These are phyloP conservation scores for Aschersonia sp. DNA, from an alignment of 2,329 filamentous ascomycete genomes.

Conservation along the genomic window DNA sequence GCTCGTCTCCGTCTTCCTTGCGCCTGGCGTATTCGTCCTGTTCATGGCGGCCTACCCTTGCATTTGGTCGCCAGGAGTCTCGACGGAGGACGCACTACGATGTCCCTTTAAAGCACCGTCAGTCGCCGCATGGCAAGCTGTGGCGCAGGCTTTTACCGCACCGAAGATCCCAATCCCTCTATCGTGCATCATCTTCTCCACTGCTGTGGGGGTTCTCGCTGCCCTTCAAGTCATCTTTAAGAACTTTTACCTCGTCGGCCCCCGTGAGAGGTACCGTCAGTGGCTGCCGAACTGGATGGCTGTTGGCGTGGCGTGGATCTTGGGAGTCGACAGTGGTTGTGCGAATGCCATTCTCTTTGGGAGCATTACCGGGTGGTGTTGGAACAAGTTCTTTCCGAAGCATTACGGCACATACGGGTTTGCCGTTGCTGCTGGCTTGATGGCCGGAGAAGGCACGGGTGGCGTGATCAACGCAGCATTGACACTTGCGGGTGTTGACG, in stretches of 20 bases:
- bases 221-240: conserved; percentile 35
- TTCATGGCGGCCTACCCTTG: conserved; percentile 57
- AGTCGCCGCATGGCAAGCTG: conserved; percentile 51
- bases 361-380: conserved; percentile 34
- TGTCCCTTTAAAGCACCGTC: conserved; percentile 50
- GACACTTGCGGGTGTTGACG: conserved; percentile 19
- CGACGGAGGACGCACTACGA: conserved; percentile 14
- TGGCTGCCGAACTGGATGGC: conserved; percentile 51
- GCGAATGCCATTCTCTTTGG: conserved; percentile 45
- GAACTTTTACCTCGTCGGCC: conserved; percentile 37
- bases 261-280: conserved; percentile 36
- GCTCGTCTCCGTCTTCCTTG: conserved; percentile 49
- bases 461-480: conserved; percentile 43
- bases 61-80: conserved; percentile 34
- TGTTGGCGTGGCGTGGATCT: conserved; percentile 42
- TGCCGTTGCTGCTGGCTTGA: conserved; percentile 44
- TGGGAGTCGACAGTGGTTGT: conserved; percentile 38
- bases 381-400: conserved; percentile 35
- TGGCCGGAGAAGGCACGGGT: conserved; percentile 48
- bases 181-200: conserved; percentile 40
- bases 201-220: conserved; percentile 36
- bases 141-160: conserved; percentile 45
- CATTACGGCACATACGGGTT: conserved; percentile 42
- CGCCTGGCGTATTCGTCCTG: conserved; percentile 52
- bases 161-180: conserved; percentile 39